Evolutionary conservation across 805 yeast genomes (phyloP).

Genomic region (Candida golubevii): DNA sequence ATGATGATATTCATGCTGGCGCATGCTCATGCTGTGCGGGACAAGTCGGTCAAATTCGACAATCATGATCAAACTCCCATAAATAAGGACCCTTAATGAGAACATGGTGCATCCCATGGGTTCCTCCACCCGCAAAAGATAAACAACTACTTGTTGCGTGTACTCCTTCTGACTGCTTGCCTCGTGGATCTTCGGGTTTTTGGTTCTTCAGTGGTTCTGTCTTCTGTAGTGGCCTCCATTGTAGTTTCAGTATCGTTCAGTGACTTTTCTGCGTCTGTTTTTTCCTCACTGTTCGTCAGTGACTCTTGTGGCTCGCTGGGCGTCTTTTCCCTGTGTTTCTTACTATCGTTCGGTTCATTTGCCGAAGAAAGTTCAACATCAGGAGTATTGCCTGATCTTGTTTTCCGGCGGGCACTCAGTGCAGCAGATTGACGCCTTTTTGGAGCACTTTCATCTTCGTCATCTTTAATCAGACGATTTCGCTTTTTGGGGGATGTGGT

Average conservation of each 20-base stretch:
- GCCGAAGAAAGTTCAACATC: conserved; percentile 4
- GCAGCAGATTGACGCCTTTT: conserved; percentile 9
- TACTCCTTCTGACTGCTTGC: conserved; percentile 13
- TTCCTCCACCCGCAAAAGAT: no score
- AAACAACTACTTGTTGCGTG: conserved; percentile 8
- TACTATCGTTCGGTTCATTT: no score
- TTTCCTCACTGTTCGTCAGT: no score
- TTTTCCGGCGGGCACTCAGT: conserved; percentile 13
- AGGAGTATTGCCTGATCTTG: conserved; percentile 16
- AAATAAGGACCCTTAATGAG: no score
- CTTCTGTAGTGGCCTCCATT: no score
- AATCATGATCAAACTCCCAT: no score
- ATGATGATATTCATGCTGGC: conserved; percentile 11
- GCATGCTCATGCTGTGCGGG: conserved; percentile 19
- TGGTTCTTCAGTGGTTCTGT: conserved; percentile 4
- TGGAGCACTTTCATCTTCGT: conserved; percentile 9
- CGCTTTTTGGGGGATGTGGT: conserved; percentile 10
- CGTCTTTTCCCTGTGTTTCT: no score
- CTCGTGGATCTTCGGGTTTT: conserved; percentile 13
- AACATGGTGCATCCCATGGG: no score
- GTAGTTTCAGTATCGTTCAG: no score
- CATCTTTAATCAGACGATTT: conserved; percentile 18
- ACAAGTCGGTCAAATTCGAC: conserved; percentile 13
- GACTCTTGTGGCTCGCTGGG: no score
- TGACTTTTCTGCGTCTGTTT: no score